Evolutionary conservation across 2,329 filamentous ascomycete species (phyloP).

Genomic region (Cyanodermella asteris): DNA sequence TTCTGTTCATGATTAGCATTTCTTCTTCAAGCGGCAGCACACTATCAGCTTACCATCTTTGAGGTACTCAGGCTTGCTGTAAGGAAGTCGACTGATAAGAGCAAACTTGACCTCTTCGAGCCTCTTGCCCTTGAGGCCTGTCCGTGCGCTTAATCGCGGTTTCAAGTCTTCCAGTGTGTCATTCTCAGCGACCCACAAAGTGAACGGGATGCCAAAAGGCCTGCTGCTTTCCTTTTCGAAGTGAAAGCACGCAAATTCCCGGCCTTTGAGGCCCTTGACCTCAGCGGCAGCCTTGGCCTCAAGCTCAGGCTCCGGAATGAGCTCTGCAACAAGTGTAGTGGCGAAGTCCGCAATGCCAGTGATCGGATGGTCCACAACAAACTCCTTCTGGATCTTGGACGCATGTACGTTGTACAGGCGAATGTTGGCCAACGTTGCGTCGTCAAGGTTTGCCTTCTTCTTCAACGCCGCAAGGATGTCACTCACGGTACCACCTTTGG

Average conservation of each 20-base stretch:
- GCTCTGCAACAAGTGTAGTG: constrained; percentile 58
- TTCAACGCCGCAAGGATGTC: constrained; percentile 58
- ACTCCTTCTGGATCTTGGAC: constrained; percentile 64
- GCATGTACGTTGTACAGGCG: constrained; percentile 65
- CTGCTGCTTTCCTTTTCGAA: constrained; percentile 79
- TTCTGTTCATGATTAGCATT: constrained; percentile 13
- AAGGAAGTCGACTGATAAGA: constrained; percentile 46
- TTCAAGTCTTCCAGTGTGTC: constrained; percentile 83
- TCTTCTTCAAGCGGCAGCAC: neutral
- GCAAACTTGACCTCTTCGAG: constrained; percentile 98
- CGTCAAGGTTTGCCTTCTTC: constrained; percentile 59
- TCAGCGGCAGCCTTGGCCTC: constrained; percentile 42
- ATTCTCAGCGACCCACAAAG: constrained; percentile 53
- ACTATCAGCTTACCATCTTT: constrained; percentile 49
- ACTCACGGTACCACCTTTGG: constrained; percentile 60
- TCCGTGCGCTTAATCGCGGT: constrained; percentile 79
- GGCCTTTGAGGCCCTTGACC: constrained; percentile 55
- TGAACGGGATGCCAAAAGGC: constrained; percentile 74
- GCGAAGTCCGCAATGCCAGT: constrained; percentile 70
- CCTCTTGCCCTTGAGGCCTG: constrained; percentile 89
- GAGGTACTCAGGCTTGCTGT: constrained; percentile 61
- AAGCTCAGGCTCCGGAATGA: constrained; percentile 54
- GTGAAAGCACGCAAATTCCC: constrained; percentile 47
- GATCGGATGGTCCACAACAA: constrained; percentile 49
- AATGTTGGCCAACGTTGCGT: constrained; percentile 52